Percentiles rank a stretch among this genome's conserved stretches.
These are phyloP conservation scores for Phytophthora cryptogea DNA, from an alignment of 352 stramenopile genomes.

Conservation along the genomic window DNA sequence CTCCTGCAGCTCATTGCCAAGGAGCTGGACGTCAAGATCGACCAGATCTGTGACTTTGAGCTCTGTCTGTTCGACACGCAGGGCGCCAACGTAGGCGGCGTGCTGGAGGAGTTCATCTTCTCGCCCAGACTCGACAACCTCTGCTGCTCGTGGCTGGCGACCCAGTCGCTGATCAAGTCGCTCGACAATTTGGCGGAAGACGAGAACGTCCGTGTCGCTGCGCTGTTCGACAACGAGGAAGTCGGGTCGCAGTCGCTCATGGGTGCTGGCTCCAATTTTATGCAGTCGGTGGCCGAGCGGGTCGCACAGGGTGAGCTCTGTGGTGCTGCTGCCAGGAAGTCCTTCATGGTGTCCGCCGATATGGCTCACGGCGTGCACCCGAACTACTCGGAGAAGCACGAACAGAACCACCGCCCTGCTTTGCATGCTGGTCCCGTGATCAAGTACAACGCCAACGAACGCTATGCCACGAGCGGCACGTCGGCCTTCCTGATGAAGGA, in stretches of 20 bases:
- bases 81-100: slow-evolving; percentile 90
- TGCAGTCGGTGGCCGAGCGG: slow-evolving; percentile 67
- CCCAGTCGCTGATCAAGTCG: slow-evolving; percentile 85
- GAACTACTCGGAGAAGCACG: slow-evolving; percentile 97
- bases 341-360: slow-evolving; percentile 93
- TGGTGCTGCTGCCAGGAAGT: slow-evolving; percentile 62
- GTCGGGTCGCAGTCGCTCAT: slow-evolving; percentile 91
- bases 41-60: slow-evolving; percentile 97
- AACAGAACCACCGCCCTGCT: slow-evolving; percentile 91
- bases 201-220: slow-evolving; percentile 89
- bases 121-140: slow-evolving; percentile 97
- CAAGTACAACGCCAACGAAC: slow-evolving; percentile 98
- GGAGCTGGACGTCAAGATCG: slow-evolving; percentile 81
- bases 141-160: slow-evolving; percentile 94
- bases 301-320: slow-evolving; percentile 65
- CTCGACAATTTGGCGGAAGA: slow-evolving; percentile 71
- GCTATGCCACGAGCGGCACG: slow-evolving; percentile 95
- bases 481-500: slow-evolving; percentile 94
- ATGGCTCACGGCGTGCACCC: slow-evolving; percentile 98
- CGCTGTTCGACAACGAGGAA: slow-evolving; percentile 99
- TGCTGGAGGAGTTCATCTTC: slow-evolving; percentile 96
- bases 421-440: slow-evolving; percentile 97
- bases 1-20: slow-evolving; percentile 93
- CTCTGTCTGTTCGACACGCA: slow-evolving; percentile 97
- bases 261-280: slow-evolving; percentile 84